phyloP scores from a whole-genome alignment of 148 eudicot species.

The Tetragonia tetragonoides region DNA sequence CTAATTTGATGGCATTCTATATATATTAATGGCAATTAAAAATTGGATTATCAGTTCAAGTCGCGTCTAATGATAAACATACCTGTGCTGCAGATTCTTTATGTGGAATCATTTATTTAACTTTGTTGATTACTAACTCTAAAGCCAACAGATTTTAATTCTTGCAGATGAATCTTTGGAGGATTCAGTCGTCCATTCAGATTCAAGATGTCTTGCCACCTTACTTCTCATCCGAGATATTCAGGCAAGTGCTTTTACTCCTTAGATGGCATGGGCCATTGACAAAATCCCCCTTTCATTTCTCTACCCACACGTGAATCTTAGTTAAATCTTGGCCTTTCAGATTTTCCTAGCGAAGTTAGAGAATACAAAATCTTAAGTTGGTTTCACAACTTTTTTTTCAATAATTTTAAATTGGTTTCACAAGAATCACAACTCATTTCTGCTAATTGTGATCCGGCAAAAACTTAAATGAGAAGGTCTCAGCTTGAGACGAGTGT shows the following conservation, averaged over 20 bases:
- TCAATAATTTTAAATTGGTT: too few relatives aligned
- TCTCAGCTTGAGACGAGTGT: too few relatives aligned
- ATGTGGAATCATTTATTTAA: background rate
- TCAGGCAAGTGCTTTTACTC: constrained; percentile 51
- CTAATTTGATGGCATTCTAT: background rate
- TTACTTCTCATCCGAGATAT: constrained; percentile 94
- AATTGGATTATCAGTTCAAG: background rate
- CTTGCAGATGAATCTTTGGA: constrained; percentile 99
- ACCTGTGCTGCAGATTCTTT: background rate
- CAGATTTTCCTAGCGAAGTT: background rate
- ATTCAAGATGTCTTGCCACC: constrained; percentile 88
- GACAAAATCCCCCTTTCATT: background rate
- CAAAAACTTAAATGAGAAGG: too few relatives aligned
- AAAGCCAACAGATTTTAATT: constrained; percentile 73
- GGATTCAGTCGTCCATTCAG: constrained; percentile 91
- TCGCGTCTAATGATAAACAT: background rate
- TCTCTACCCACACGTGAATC: background rate
- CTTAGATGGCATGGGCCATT: background rate
- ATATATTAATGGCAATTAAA: background rate
- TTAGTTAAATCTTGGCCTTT: background rate
- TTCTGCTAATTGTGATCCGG: too few relatives aligned
- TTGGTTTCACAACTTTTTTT: background rate
- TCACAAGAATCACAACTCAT: too few relatives aligned
- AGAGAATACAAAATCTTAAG: background rate
- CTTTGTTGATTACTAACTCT: constrained; percentile 57